Evolutionary conservation across 139 green algal species (phyloP).

Genomic region (Marvania coccoides): DNA sequence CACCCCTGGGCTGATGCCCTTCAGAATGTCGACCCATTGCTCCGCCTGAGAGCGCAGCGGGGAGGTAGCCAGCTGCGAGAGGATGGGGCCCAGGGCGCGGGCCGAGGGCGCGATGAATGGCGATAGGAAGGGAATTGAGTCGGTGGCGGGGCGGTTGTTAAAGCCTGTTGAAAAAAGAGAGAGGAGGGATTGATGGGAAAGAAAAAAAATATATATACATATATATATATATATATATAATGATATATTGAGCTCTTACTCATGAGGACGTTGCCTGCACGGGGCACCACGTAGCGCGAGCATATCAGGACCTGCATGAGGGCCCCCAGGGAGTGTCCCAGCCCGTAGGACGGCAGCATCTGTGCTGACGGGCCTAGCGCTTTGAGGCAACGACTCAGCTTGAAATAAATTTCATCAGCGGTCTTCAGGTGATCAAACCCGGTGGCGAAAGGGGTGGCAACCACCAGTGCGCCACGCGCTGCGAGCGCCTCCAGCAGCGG

Average conservation of each 20-base stretch:
- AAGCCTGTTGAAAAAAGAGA: too few species aligned
- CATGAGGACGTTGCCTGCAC: constrained; percentile 78
- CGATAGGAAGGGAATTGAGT: constrained; percentile 71
- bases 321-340: constrained; percentile 83
- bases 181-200: background rate
- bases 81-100: constrained; percentile 58
- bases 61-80: constrained; percentile 63
- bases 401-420: constrained; percentile 80
- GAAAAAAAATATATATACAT: background rate
- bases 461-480: constrained; percentile 59
- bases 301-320: constrained; percentile 82
- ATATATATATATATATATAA: background rate
- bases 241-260: background rate
- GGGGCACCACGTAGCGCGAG: constrained; percentile 57
- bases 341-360: constrained; percentile 65
- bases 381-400: constrained; percentile 65
- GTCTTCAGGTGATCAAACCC: constrained; percentile 85
- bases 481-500: constrained; percentile 73
- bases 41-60: constrained; percentile 51
- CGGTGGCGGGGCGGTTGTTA: constrained; percentile 79
- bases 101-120: constrained; percentile 69
- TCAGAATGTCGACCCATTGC: constrained; percentile 29
- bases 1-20: constrained; percentile 1
- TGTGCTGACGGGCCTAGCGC: constrained; percentile 32
- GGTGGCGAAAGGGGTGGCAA: constrained; percentile 72